A percentile compares a stretch with the other conserved stretches of the same genome.
Conservation (phyloP, 352 stramenopile genomes). For the Globisporangium nagaii region DNA sequence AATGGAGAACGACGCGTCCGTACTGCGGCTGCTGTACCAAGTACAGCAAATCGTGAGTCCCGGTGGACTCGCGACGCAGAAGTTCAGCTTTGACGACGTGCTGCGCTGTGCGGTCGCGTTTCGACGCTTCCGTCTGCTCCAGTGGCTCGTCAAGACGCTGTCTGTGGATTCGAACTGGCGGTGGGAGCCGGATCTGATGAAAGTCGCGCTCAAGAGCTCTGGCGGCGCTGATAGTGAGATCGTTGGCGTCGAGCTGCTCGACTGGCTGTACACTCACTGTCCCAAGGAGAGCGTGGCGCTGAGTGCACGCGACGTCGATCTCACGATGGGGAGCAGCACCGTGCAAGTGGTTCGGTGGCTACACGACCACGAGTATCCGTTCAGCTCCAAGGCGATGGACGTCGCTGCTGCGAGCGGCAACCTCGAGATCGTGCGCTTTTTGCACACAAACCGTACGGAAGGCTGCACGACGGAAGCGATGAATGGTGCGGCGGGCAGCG, state of each 20-base stretch:
- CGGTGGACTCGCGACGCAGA: neutral
- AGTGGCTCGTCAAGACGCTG: conserved; percentile 5
- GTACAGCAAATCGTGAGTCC: neutral
- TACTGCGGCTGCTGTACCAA: conserved; percentile 2
- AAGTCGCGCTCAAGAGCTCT: neutral
- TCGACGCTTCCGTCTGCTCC: neutral
- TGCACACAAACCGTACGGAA: conserved; percentile 6
- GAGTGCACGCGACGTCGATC: neutral
- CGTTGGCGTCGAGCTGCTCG: conserved; percentile 1
- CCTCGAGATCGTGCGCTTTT: conserved; percentile 6
- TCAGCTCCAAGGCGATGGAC: conserved; percentile 10
- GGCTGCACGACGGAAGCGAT: conserved; percentile 10
- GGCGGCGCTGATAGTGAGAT: neutral
- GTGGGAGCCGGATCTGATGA: conserved; percentile 6
- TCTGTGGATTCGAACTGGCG: neutral
- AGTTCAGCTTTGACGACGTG: neutral
- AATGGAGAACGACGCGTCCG: neutral
- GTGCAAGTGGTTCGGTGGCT: conserved; percentile 3
- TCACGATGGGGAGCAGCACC: neutral
- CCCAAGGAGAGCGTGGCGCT: conserved; percentile 1
- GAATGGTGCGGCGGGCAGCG: neutral
- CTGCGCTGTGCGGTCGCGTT: conserved; percentile 1
- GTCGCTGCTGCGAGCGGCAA: conserved; percentile 4
- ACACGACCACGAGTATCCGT: conserved; percentile 2
- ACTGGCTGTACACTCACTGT: neutral